phyloP scores from a whole-genome alignment of 306 rosid genomes.

The Vigna nakashimae region DNA sequence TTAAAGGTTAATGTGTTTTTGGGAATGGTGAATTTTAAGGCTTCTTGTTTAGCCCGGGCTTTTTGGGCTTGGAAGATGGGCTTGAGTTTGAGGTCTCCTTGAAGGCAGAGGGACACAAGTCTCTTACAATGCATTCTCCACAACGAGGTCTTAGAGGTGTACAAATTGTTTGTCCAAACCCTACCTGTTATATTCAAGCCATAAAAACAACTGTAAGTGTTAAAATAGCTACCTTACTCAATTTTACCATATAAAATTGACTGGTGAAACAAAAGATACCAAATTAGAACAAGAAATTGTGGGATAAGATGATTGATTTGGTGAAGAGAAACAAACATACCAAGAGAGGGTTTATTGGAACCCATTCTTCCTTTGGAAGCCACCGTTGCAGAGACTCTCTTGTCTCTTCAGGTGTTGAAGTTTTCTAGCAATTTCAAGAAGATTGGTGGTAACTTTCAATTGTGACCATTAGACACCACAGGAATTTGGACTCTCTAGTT shows the following conservation, averaged over 20 bases:
- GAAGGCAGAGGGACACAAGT: constrained; percentile 85
- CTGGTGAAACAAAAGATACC: not conserved
- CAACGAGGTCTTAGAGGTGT: constrained; percentile 90
- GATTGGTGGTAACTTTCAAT: constrained; percentile 38
- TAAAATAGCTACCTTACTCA: no score
- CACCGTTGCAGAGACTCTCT: constrained; percentile 82
- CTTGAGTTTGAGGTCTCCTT: constrained; percentile 63
- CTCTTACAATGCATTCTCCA: constrained; percentile 64
- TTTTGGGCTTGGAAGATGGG: constrained; percentile 62
- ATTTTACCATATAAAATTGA: no score
- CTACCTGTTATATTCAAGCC: constrained; percentile 66
- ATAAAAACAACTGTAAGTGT: no score
- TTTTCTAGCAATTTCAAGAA: constrained; percentile 65
- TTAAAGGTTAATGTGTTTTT: not conserved
- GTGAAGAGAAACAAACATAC: constrained; percentile 44
- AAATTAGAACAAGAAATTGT: not conserved
- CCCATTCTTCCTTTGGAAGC: constrained; percentile 99
- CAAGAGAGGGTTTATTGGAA: constrained; percentile 93
- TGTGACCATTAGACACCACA: constrained; percentile 1
- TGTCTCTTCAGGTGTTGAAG: constrained; percentile 89
- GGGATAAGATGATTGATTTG: not conserved
- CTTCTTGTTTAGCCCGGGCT: constrained; percentile 52
- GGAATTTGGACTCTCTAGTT: no score
- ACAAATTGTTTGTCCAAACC: constrained; percentile 95
- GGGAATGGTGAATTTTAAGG: not conserved